Evolutionary conservation across 345 rosid genomes (phyloP).

Genomic region (Syzygium aqueum): DNA sequence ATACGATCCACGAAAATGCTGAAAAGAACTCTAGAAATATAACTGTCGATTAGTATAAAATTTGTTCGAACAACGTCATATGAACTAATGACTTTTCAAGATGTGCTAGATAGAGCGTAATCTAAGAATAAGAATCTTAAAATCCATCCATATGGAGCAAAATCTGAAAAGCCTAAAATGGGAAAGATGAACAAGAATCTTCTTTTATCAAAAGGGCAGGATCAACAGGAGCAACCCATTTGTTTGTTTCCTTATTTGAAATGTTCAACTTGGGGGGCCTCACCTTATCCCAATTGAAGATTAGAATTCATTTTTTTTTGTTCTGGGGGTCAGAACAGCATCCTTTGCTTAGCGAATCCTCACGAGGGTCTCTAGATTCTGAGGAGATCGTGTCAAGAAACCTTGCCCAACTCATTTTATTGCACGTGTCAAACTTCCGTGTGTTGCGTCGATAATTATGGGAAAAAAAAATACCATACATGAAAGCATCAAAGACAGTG

Average conservation of each 20-base stretch:
- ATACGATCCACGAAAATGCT: background rate
- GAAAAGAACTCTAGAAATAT: background rate
- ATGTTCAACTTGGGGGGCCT: background rate
- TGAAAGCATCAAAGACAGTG: background rate
- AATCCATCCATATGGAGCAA: background rate
- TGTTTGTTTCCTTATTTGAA: background rate
- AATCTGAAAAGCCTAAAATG: background rate
- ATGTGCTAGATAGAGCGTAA: background rate
- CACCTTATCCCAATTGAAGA: background rate
- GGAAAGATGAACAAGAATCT: background rate
- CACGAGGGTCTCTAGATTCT: background rate
- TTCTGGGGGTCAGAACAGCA: background rate
- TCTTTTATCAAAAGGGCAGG: background rate
- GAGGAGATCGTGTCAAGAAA: background rate
- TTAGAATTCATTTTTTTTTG: background rate
- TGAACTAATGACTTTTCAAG: background rate
- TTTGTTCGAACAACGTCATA: background rate
- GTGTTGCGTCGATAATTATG: background rate
- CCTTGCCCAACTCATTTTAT: background rate
- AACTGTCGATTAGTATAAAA: background rate
- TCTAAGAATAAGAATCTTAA: background rate
- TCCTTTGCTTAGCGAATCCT: background rate
- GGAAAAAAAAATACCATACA: background rate
- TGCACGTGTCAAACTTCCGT: background rate
- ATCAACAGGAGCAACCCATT: background rate